These are phyloP conservation scores for Solanum pinnatisectum DNA, from an alignment of 257 asterid genomes.

Conservation along the genomic window DNA sequence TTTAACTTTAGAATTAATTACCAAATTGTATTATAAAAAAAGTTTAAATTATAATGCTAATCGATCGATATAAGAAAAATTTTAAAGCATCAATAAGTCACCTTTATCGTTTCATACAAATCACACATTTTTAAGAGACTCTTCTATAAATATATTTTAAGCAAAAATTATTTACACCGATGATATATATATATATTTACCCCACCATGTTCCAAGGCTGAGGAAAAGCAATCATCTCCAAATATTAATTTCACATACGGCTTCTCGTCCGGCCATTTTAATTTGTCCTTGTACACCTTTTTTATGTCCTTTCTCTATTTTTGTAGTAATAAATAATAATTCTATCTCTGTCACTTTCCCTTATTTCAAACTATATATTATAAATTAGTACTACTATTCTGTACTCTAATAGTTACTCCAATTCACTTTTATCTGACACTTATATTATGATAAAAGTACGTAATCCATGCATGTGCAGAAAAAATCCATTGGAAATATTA, in stretches of 20 bases:
- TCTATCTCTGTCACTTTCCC: background rate
- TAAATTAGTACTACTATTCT: background rate
- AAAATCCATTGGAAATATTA: background rate
- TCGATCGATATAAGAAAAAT: too few species aligned
- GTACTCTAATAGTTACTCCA: background rate
- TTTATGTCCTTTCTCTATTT: background rate
- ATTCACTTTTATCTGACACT: background rate
- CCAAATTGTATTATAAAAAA: background rate
- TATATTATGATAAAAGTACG: background rate
- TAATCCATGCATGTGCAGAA: background rate
- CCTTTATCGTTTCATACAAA: background rate
- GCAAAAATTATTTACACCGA: too few species aligned
- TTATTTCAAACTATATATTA: background rate
- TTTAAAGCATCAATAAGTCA: background rate
- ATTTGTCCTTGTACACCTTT: background rate
- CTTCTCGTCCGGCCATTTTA: background rate
- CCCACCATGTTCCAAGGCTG: background rate
- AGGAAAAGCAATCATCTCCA: background rate
- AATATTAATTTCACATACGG: background rate
- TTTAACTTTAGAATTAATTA: too few species aligned
- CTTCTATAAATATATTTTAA: background rate
- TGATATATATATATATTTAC: background rate
- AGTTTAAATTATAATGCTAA: background rate
- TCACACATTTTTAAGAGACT: background rate
- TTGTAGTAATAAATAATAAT: background rate